These are phyloP conservation scores for Fremontodendron californicum DNA, from an alignment of 345 rosid genomes.

Conservation along the genomic window DNA sequence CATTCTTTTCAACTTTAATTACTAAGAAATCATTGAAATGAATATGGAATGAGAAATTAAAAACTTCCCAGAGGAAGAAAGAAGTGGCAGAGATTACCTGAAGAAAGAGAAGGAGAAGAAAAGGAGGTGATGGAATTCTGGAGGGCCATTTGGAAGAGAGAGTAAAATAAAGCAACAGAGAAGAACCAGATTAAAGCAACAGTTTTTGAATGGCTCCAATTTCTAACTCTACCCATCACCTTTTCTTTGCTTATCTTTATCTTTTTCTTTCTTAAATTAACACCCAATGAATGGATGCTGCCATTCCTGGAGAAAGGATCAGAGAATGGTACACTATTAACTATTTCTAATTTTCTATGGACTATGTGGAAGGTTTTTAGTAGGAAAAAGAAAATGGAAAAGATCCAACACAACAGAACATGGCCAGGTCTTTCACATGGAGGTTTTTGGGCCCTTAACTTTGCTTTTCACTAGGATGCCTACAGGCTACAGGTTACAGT, in stretches of 20 bases:
- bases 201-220: slow-evolving; percentile 43
- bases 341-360: background rate
- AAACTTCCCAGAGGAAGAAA: too few species aligned
- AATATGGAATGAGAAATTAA: background rate
- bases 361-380: background rate
- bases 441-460: background rate
- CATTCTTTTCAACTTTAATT: background rate
- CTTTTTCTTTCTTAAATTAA: background rate
- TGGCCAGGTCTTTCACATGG: background rate
- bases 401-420: background rate
- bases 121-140: slow-evolving; percentile 33
- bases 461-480: background rate
- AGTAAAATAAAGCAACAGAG: slow-evolving; percentile 44
- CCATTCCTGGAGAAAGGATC: background rate
- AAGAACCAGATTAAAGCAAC: slow-evolving; percentile 46
- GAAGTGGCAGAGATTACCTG: slow-evolving; percentile 26
- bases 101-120: slow-evolving; percentile 30
- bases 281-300: background rate
- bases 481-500: background rate
- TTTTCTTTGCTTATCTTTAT: background rate
- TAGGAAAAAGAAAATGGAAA: too few species aligned
- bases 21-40: background rate
- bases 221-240: slow-evolving; percentile 29
- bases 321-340: background rate
- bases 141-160: slow-evolving; percentile 46